These are phyloP conservation scores for Thermomucor indicae-seudaticae DNA, from an alignment of 371 early-diverging fungal genomes.

Conservation along the genomic window DNA sequence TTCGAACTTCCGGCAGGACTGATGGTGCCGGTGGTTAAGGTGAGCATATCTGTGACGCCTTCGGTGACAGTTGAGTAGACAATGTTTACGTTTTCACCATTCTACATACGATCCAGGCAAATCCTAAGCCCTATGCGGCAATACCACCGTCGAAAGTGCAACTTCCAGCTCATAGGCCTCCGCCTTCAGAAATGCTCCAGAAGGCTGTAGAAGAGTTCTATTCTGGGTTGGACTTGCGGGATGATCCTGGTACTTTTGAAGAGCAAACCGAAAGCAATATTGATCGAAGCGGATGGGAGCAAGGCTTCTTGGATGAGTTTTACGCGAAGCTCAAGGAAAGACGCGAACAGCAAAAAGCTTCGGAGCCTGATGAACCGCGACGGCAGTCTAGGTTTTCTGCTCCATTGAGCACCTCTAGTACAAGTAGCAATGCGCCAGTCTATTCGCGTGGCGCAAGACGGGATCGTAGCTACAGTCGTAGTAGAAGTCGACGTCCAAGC, in stretches of 20 bases:
- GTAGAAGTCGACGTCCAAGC: conserved; percentile 21
- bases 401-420: too few relatives aligned
- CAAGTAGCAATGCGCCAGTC: too few relatives aligned
- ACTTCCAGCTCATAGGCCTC: conserved; percentile 21
- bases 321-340: conserved; percentile 19
- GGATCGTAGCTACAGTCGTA: conserved; percentile 10
- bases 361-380: conserved; percentile 3
- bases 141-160: conserved; percentile 36
- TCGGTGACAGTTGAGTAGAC: not conserved
- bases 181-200: conserved; percentile 21
- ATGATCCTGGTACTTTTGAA: conserved; percentile 16
- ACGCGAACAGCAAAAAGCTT: conserved; percentile 6
- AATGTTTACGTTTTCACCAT: not conserved
- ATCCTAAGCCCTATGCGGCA: conserved; percentile 41
- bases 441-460: too few relatives aligned
- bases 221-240: conserved; percentile 28
- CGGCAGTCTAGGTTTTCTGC: too few relatives aligned
- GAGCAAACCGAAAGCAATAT: conserved; percentile 15
- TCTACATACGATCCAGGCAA: conserved; percentile 7
- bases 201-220: conserved; percentile 46
- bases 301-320: conserved; percentile 42
- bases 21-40: conserved; percentile 49
- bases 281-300: conserved; percentile 61
- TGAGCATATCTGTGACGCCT: conserved; percentile 13
- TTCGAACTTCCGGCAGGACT: conserved; percentile 55